phyloP scores from a whole-genome alignment of 495 filamentous ascomycete genomes.

The Aspergillus nidulans region DNA sequence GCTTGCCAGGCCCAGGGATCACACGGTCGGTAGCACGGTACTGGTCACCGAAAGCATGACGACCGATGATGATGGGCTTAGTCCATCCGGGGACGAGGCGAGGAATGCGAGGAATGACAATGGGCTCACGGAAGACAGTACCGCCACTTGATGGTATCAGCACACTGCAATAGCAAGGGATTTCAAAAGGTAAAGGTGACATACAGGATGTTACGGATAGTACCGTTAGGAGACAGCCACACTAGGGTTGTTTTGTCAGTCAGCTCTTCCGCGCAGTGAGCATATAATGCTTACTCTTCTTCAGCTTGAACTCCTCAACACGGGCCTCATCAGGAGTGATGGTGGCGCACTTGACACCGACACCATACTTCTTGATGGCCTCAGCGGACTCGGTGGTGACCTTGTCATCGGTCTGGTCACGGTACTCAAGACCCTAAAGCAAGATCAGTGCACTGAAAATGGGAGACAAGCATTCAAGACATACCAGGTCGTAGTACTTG shows the following conservation, averaged over 20 bases:
- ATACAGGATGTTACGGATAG: slow-evolving; percentile 86
- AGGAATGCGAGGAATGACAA: slow-evolving; percentile 88
- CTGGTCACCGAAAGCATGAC: slow-evolving; percentile 98
- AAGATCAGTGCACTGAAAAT: slow-evolving; percentile 8
- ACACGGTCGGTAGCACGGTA: slow-evolving; percentile 93
- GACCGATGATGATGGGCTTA: slow-evolving; percentile 96
- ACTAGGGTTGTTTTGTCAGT: slow-evolving; percentile 47
- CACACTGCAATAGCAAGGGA: background rate
- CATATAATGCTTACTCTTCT: slow-evolving; percentile 67
- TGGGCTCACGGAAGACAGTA: slow-evolving; percentile 97
- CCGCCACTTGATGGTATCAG: slow-evolving; percentile 55
- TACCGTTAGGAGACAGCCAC: slow-evolving; percentile 98
- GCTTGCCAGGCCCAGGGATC: slow-evolving; percentile 71
- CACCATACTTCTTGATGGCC: slow-evolving; percentile 97
- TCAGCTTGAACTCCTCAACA: slow-evolving; percentile 96
- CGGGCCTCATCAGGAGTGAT: slow-evolving; percentile 97
- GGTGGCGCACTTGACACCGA: slow-evolving; percentile 98
- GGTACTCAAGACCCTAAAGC: slow-evolving; percentile 77
- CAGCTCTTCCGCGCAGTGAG: background rate
- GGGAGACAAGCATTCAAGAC: background rate
- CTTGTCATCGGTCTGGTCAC: slow-evolving; percentile 92
- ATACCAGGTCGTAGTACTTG: slow-evolving; percentile 94
- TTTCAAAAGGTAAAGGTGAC: slow-evolving; percentile 8
- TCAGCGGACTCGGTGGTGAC: slow-evolving; percentile 92
- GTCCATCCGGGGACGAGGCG: slow-evolving; percentile 95